A percentile compares a stretch with the other conserved stretches of the same genome.
Evolutionary conservation across 192 early-diverging fungal species (phyloP).

Genomic region (Lunasporangiospora selenospora): DNA sequence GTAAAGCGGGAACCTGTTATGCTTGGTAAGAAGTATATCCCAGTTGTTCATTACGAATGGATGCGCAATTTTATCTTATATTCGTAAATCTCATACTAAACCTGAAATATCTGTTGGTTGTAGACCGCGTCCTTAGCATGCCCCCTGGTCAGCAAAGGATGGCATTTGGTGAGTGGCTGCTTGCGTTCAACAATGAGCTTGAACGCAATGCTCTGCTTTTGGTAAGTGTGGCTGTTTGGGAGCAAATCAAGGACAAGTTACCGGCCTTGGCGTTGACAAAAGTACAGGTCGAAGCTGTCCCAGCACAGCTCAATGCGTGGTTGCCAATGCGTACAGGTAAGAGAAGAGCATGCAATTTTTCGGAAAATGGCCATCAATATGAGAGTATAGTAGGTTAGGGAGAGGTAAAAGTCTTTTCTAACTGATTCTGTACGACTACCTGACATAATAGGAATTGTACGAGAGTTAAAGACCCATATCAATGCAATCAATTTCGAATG

Average conservation of each 20-base stretch:
- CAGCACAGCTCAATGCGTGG: slow-evolving; percentile 12
- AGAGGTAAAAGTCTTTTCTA: too few relatives aligned
- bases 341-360: too few relatives aligned
- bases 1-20: slow-evolving; percentile 10
- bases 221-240: slow-evolving; percentile 3
- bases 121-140: not conserved
- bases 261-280: slow-evolving; percentile 2
- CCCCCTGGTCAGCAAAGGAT: slow-evolving; percentile 4
- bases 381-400: too few relatives aligned
- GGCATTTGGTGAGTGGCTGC: slow-evolving; percentile 3
- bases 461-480: slow-evolving; percentile 11
- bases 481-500: slow-evolving; percentile 20
- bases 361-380: too few relatives aligned
- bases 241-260: slow-evolving; percentile 11
- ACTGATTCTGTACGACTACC: too few relatives aligned
- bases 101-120: too few relatives aligned
- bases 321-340: slow-evolving; percentile 10
- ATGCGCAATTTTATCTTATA: not conserved
- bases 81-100: not conserved
- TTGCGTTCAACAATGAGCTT: slow-evolving; percentile 4
- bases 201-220: slow-evolving; percentile 4
- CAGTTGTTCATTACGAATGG: too few relatives aligned
- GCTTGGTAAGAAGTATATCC: too few relatives aligned
- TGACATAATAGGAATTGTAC: slow-evolving; percentile 10
- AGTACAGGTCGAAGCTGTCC: slow-evolving; percentile 4